Conservation (phyloP, 2,329 filamentous ascomycete species). For the Aspergillus vadensis region DNA sequence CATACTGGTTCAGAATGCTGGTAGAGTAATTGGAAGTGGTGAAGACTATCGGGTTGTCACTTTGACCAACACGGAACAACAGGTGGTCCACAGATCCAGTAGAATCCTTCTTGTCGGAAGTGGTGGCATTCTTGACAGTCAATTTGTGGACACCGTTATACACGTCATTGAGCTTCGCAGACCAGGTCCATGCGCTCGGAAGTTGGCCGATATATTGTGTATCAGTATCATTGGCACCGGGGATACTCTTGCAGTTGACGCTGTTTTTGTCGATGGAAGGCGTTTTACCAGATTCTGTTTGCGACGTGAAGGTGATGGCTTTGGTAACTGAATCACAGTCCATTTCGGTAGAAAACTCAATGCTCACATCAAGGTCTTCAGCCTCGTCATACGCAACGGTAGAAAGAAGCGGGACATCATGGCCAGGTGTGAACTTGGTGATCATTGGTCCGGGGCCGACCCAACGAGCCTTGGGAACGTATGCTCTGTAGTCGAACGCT, state of each 20-base stretch:
- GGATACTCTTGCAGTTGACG: conserved; percentile 49
- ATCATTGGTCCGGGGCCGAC: conserved; percentile 58
- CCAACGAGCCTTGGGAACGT: conserved; percentile 57
- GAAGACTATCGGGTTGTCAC: conserved; percentile 63
- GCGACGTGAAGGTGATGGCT: conserved; percentile 56
- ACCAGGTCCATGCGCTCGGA: conserved; percentile 57
- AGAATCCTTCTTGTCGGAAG: conserved; percentile 41
- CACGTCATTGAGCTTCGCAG: conserved; percentile 56
- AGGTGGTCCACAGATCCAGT: conserved; percentile 63
- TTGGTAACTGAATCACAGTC: conserved; percentile 58
- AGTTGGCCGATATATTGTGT: conserved; percentile 53
- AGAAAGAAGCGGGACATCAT: conserved; percentile 60
- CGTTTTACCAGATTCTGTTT: conserved; percentile 49
- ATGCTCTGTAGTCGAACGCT: conserved; percentile 62
- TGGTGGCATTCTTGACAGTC: conserved; percentile 58
- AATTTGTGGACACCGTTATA: conserved; percentile 63
- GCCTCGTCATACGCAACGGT: conserved; percentile 42
- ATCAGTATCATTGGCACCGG: conserved; percentile 32
- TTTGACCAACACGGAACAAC: conserved; percentile 60
- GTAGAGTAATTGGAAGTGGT: conserved; percentile 62
- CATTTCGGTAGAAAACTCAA: conserved; percentile 64
- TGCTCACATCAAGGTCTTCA: conserved; percentile 53
- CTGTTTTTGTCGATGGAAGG: conserved; percentile 49
- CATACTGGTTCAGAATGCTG: conserved; percentile 51
- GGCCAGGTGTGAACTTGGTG: conserved; percentile 62